These are phyloP conservation scores for Solanum medicagineum DNA, from an alignment of 257 asterid genomes.

Conservation along the genomic window DNA sequence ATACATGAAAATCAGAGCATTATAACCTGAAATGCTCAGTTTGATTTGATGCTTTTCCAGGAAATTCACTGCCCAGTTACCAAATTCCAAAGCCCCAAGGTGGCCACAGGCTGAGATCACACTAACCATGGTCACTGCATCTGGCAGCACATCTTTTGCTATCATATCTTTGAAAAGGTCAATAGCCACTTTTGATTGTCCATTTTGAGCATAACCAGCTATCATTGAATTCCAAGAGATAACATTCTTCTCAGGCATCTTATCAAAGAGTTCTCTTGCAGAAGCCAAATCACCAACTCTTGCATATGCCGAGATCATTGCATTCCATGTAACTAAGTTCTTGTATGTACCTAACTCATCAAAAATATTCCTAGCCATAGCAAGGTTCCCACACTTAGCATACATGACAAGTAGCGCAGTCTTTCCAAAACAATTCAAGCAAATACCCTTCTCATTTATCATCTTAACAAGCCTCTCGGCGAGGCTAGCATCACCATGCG, in stretches of 20 bases:
- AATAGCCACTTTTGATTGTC: constrained; percentile 47
- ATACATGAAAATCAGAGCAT: constrained; percentile 62
- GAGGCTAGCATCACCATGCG: constrained; percentile 28
- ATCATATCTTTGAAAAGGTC: constrained; percentile 53
- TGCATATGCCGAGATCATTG: constrained; percentile 56
- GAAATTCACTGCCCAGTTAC: constrained; percentile 34
- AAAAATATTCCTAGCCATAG: constrained; percentile 43
- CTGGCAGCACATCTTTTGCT: constrained; percentile 25
- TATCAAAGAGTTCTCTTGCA: constrained; percentile 44
- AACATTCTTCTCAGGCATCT: constrained; percentile 42
- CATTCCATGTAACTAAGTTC: constrained; percentile 53
- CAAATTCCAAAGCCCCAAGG: constrained; percentile 58
- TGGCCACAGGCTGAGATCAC: constrained; percentile 76
- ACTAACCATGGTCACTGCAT: constrained; percentile 56
- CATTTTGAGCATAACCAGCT: constrained; percentile 66
- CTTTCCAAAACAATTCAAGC: constrained; percentile 25
- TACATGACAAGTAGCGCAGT: constrained; percentile 68
- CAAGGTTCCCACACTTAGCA: constrained; percentile 56
- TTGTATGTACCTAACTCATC: constrained; percentile 30
- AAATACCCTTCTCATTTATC: constrained; percentile 21
- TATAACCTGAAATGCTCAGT: constrained; percentile 31
- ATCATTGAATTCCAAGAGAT: constrained; percentile 73
- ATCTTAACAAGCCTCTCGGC: constrained; percentile 29
- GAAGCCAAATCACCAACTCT: constrained; percentile 43
- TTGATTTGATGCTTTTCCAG: constrained; percentile 20